Percentiles rank a stretch among this genome's conserved stretches.
phyloP scores from a whole-genome alignment of 257 asterid genomes.

The Voacanga thouarsii region DNA sequence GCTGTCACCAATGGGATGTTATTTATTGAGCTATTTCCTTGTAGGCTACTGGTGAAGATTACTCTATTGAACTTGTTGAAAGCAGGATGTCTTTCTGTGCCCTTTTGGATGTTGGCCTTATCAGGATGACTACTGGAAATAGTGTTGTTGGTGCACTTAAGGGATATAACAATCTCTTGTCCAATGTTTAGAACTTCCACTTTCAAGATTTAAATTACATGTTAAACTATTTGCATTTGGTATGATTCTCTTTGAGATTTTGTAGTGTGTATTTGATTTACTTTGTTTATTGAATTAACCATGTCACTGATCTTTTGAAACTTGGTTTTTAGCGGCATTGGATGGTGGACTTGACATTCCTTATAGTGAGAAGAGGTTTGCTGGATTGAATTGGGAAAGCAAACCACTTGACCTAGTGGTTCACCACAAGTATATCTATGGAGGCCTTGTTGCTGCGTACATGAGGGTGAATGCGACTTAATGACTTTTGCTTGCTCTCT shows the following conservation, averaged over 20 bases:
- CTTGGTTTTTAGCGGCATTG: slow-evolving; percentile 48
- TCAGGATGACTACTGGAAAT: slow-evolving; percentile 85
- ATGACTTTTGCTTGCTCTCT: not conserved
- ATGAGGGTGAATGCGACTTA: slow-evolving; percentile 42
- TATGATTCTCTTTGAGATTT: not conserved
- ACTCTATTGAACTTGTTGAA: slow-evolving; percentile 79
- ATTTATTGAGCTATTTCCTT: not conserved
- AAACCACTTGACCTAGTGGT: slow-evolving; percentile 64
- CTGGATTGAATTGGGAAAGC: slow-evolving; percentile 62
- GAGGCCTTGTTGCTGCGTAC: slow-evolving; percentile 66
- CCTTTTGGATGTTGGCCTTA: slow-evolving; percentile 85
- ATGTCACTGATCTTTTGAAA: not conserved
- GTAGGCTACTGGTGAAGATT: slow-evolving; percentile 95
- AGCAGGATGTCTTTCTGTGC: slow-evolving; percentile 94
- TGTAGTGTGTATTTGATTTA: not conserved
- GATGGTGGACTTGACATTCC: slow-evolving; percentile 84
- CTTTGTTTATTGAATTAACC: not conserved
- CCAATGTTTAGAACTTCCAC: not conserved
- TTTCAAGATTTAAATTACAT: not conserved
- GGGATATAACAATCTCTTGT: slow-evolving; percentile 28
- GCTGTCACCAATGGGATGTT: not conserved
- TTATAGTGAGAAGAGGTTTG: slow-evolving; percentile 79
- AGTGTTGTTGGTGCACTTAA: slow-evolving; percentile 90
- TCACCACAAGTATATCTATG: slow-evolving; percentile 68
- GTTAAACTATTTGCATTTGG: not conserved